These are phyloP conservation scores for Metschnikowia matae DNA, from an alignment of 805 yeast genomes.

Conservation along the genomic window DNA sequence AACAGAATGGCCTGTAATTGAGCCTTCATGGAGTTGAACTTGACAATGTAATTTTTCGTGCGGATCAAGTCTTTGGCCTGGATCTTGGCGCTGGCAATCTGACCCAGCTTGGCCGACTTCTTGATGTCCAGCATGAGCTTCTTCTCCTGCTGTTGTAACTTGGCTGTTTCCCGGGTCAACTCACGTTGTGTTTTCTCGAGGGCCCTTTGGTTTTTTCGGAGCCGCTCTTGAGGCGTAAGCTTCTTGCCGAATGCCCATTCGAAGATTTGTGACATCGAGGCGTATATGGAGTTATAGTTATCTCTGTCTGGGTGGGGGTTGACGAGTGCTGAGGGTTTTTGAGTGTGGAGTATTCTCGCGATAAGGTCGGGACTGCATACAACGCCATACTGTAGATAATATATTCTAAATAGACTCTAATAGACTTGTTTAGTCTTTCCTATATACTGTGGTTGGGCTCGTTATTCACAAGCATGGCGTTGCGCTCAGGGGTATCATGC, in stretches of 20 bases:
- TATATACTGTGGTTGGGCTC: neutral
- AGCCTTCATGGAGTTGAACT: conserved; percentile 90
- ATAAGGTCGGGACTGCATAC: conserved; percentile 9
- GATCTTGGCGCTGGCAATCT: conserved; percentile 81
- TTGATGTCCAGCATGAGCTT: conserved; percentile 80
- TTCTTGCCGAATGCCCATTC: conserved; percentile 97
- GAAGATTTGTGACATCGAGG: conserved; percentile 34
- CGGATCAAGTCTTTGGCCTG: conserved; percentile 95
- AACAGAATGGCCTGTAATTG: conserved; percentile 92
- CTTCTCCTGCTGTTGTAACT: conserved; percentile 89
- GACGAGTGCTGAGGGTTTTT: too few relatives aligned
- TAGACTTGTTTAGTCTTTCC: neutral
- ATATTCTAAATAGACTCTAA: too few relatives aligned
- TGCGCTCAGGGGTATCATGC: conserved; percentile 18
- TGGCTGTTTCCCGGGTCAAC: conserved; percentile 78
- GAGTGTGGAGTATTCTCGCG: conserved; percentile 1
- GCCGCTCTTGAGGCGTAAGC: conserved; percentile 89
- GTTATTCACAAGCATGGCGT: conserved; percentile 10
- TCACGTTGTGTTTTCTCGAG: conserved; percentile 93
- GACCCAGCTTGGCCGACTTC: conserved; percentile 87
- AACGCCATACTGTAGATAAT: neutral
- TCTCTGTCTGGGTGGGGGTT: too few relatives aligned
- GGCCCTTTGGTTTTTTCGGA: conserved; percentile 93
- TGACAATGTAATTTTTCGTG: conserved; percentile 76
- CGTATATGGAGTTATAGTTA: neutral